Evolutionary conservation across 1,284 basidiomycete species (phyloP).

Genomic region (Chondrostereum purpureum): DNA sequence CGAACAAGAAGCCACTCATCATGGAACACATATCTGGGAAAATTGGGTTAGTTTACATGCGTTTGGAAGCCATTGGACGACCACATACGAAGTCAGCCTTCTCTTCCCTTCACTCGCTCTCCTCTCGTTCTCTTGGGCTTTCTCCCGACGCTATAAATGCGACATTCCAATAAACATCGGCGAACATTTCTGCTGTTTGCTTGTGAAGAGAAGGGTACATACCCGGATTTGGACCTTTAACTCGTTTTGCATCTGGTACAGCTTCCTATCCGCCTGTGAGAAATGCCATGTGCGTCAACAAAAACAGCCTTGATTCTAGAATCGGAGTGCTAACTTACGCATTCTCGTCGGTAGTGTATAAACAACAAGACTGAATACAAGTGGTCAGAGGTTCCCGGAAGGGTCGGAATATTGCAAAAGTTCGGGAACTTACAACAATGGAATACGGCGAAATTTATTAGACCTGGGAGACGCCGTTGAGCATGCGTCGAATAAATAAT

Average conservation of each 20-base stretch:
- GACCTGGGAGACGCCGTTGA: slow-evolving; percentile 30
- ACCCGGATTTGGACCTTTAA: slow-evolving; percentile 3
- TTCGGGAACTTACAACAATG: slow-evolving; percentile 43
- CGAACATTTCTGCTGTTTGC: too few relatives aligned
- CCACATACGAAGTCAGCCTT: slow-evolving; percentile 68
- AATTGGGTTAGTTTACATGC: background rate
- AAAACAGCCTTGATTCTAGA: too few relatives aligned
- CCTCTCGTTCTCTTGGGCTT: slow-evolving; percentile 80
- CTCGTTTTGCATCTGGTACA: background rate
- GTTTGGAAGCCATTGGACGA: slow-evolving; percentile 2
- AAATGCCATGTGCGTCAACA: too few relatives aligned
- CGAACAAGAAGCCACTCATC: slow-evolving; percentile 26
- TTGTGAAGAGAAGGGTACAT: background rate
- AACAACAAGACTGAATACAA: slow-evolving; percentile 3
- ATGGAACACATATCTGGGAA: slow-evolving; percentile 52
- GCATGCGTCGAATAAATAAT: too few relatives aligned
- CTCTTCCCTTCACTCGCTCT: slow-evolving; percentile 76
- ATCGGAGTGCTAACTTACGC: background rate
- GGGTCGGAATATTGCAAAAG: background rate
- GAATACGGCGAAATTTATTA: slow-evolving; percentile 64
- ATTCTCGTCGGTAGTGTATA: background rate
- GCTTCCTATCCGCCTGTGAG: background rate
- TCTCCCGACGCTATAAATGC: slow-evolving; percentile 62
- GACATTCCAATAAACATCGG: background rate
- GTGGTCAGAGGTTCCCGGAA: slow-evolving; percentile 8